phyloP scores from a whole-genome alignment of 140 eudicot genomes.

The Bidens hawaiensis region DNA sequence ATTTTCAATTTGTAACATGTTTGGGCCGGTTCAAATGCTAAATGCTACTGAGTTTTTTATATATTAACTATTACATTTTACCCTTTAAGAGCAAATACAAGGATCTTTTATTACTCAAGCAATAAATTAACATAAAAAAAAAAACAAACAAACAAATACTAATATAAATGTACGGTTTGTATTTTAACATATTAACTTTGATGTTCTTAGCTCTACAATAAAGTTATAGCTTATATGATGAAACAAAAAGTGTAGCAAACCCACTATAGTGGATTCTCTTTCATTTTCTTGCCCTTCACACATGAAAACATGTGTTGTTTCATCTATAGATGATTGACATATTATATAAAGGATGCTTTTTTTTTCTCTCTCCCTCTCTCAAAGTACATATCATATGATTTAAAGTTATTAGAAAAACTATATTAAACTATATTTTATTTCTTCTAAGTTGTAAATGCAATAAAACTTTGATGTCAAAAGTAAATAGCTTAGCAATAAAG shows the following conservation, averaged over 20 bases:
- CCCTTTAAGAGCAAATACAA: no score
- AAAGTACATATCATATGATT: slow-evolving; percentile 28
- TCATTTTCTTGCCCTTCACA: slow-evolving; percentile 11
- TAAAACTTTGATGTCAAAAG: background rate
- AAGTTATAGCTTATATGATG: background rate
- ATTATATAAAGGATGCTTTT: slow-evolving; percentile 15
- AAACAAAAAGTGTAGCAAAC: slow-evolving; percentile 17
- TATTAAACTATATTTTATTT: slow-evolving; percentile 3
- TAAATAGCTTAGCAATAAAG: background rate
- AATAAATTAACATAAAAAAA: no score
- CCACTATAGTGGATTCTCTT: slow-evolving; percentile 16
- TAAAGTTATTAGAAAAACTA: slow-evolving; percentile 8
- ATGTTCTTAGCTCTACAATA: background rate
- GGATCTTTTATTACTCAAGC: no score
- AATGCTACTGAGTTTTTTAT: no score
- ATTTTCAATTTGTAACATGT: no score
- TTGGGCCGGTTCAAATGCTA: no score
- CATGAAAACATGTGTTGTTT: slow-evolving; percentile 31
- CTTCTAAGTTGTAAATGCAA: slow-evolving; percentile 14
- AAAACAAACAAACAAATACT: no score
- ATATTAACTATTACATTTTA: no score
- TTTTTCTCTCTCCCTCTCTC: slow-evolving; percentile 10
- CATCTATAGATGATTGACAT: slow-evolving; percentile 20
- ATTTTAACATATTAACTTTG: background rate
- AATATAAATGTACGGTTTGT: background rate